Base-by-base conservation (phyloP, 164 flowering plant genomes). In the Tetracentron sinense region DNA sequence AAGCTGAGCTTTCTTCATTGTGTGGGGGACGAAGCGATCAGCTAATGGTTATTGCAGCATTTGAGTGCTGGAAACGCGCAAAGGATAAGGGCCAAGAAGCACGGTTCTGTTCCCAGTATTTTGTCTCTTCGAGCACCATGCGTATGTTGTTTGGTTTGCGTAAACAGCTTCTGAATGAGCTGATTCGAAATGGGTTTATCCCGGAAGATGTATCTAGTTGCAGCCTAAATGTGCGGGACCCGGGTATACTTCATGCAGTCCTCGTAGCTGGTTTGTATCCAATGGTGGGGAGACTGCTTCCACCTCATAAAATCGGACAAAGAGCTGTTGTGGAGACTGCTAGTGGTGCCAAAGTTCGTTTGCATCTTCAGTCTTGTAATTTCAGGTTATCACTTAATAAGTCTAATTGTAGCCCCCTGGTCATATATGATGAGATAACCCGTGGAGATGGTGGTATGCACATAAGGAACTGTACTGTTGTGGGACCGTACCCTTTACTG, bases 181-280 rank as follows among this genome's bases (percentile, higher is more conserved):
- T 95, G 63, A 52, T 60, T 2, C 76, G 79, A 25, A 65, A 66
- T 74, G 99, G 97, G 25, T 82, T 85, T 66, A 77, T 95, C 49
- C 75, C 77, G 1, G 77, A 75, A 50, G 86, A 89, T 74, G 72
- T 65, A 14, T 81, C 85, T 10, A 74, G 61, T 42, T 89, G 83
- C 74, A 92, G 84, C 73, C 28, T 78, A 30, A 95, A 95, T 79
- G 82, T 91, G 47, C 81, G 59, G 33, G 85, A 86, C 62, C 88
- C 97, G 2, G 99, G 96, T 27, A 84, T 92, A 67, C 73, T 95
- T 56, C 89, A 83, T 75, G 94, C 97, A 31, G 92, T 95, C 48
- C 84, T 95, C 49, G 76, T 87, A 62, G 87, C 97, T 58, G 97
- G 97, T 47, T 60, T 85, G 58, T 95, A 95, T 74, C 99, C 99